phyloP scores from a whole-genome alignment of 2,329 filamentous ascomycete species.

The Epichloe glyceriae region DNA sequence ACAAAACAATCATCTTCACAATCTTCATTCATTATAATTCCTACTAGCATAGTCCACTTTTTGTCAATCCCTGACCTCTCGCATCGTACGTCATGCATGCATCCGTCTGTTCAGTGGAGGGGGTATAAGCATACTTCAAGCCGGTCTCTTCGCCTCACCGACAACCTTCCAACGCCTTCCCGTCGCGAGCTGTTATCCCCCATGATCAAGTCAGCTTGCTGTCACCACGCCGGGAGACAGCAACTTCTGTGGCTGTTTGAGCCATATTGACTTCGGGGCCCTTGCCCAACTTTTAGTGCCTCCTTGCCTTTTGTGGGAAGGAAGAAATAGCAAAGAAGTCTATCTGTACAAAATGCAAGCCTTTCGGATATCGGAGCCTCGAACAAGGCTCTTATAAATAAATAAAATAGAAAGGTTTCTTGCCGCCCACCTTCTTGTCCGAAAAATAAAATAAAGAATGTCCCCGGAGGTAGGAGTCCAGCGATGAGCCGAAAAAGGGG shows the following conservation, averaged over 20 bases:
- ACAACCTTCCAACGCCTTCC: conserved; percentile 26
- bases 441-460: conserved; percentile 2
- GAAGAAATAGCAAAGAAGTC: conserved; percentile 28
- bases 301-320: conserved; percentile 18
- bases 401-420: background rate
- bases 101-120: conserved; percentile 15
- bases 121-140: conserved; percentile 27
- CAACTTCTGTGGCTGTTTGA: conserved; percentile 1
- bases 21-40: conserved; percentile 20
- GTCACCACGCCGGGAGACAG: conserved; percentile 3
- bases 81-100: conserved; percentile 22
- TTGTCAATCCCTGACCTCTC: conserved; percentile 22
- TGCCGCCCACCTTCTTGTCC: conserved; percentile 3
- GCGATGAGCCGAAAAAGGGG: background rate
- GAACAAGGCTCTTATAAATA: background rate
- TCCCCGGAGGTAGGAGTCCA: conserved; percentile 2
- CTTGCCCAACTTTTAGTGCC: conserved; percentile 21
- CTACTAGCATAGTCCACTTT: conserved; percentile 20
- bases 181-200: conserved; percentile 3
- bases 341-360: conserved; percentile 28
- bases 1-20: background rate
- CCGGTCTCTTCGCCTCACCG: conserved; percentile 23
- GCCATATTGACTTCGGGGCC: conserved; percentile 14
- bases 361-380: conserved; percentile 2
- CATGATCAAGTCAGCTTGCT: conserved; percentile 1